Conservation (phyloP, 1,139 yeast genomes). For the Taiozyma sp. region DNA sequence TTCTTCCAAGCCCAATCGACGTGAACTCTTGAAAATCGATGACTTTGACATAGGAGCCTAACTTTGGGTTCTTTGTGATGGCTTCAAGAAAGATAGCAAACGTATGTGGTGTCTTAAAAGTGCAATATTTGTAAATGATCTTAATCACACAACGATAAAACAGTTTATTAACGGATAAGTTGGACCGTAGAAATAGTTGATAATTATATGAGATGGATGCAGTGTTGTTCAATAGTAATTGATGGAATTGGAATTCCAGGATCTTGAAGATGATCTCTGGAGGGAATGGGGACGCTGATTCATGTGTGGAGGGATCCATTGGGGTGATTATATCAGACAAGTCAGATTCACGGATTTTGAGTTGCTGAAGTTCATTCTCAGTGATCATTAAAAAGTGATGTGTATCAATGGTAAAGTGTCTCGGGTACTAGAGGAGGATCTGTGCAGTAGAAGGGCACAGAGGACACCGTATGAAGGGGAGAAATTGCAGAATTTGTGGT, state of each 20-base stretch:
- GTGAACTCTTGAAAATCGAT: conserved; percentile 88
- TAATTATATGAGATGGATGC: conserved; percentile 31
- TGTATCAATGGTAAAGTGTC: too few relatives aligned
- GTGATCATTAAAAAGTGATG: not conserved
- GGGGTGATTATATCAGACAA: not conserved
- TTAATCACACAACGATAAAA: conserved; percentile 31
- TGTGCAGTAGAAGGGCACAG: too few relatives aligned
- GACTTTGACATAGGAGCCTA: conserved; percentile 66
- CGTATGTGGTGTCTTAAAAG: conserved; percentile 74
- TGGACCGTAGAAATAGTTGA: conserved; percentile 30
- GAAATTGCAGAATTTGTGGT: too few relatives aligned
- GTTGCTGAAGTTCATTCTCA: not conserved
- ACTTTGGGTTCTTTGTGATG: conserved; percentile 41
- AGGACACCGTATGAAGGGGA: not conserved
- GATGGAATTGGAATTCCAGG: conserved; percentile 32
- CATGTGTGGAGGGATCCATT: not conserved
- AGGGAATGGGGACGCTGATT: conserved; percentile 21
- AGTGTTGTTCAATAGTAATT: conserved; percentile 32
- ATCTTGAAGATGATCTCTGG: conserved; percentile 33
- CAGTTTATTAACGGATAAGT: conserved; percentile 30
- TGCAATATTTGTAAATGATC: conserved; percentile 31
- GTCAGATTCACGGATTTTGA: not conserved
- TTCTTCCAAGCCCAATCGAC: conserved; percentile 83
- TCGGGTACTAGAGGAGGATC: too few relatives aligned
- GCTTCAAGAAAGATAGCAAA: conserved; percentile 67